phyloP scores from a whole-genome alignment of 2,329 filamentous ascomycete genomes.

The Arthrobotrys conoides region DNA sequence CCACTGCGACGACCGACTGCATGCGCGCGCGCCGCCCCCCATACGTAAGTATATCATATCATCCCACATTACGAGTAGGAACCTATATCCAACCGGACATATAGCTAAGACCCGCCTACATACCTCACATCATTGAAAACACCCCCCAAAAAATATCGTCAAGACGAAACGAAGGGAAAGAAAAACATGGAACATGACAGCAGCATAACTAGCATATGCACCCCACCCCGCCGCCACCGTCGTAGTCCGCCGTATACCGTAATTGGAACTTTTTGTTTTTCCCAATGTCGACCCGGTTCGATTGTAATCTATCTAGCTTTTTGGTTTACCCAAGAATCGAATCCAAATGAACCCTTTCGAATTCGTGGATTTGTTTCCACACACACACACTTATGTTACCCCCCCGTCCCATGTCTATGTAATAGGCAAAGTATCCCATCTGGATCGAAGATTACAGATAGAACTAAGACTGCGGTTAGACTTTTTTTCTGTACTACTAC shows the following conservation, averaged over 20 bases:
- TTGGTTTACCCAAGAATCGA: too few relatives aligned
- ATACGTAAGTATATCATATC: conserved; percentile 16
- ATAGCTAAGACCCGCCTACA: neutral
- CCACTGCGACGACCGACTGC: conserved; percentile 10
- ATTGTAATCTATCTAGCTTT: conserved; percentile 42
- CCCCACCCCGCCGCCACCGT: neutral
- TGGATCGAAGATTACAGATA: conserved; percentile 22
- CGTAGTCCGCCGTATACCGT: conserved; percentile 9
- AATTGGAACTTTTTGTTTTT: neutral
- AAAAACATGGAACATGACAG: conserved; percentile 41
- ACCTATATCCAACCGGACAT: conserved; percentile 13
- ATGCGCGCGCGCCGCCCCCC: conserved; percentile 27
- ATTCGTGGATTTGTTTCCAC: neutral
- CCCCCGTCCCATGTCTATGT: conserved; percentile 15
- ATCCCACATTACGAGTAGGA: conserved; percentile 33
- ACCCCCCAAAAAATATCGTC: conserved; percentile 35
- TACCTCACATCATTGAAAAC: neutral
- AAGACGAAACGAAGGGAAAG: conserved; percentile 45
- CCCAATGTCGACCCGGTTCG: conserved; percentile 21
- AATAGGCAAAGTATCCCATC: conserved; percentile 27
- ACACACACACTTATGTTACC: neutral
- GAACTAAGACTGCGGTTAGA: neutral
- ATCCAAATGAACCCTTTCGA: conserved; percentile 15
- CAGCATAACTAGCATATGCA: too few relatives aligned
- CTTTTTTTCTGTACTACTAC: conserved; percentile 3